Percentiles rank a stretch among this genome's conserved stretches.
phyloP scores from a whole-genome alignment of 2,329 filamentous ascomycete genomes.

The Alternaria gaisen region DNA sequence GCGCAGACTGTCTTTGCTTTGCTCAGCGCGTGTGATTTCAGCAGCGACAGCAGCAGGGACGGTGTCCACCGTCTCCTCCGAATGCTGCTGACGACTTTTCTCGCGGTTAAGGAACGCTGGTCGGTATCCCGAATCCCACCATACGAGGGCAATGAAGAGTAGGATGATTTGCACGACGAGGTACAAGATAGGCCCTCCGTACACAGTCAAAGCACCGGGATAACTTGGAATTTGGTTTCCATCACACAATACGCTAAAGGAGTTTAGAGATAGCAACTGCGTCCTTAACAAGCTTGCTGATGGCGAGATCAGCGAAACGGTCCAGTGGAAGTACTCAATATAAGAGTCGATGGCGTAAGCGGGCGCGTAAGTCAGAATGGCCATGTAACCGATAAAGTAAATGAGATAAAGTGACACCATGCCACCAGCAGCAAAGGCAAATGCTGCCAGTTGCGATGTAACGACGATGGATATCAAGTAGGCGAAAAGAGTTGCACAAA shows the following conservation, averaged over 20 bases:
- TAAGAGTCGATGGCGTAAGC: slow-evolving; percentile 72
- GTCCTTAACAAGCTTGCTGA: slow-evolving; percentile 78
- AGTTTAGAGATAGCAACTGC: slow-evolving; percentile 79
- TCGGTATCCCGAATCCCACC: slow-evolving; percentile 76
- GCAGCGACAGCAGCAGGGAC: slow-evolving; percentile 67
- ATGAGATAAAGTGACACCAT: slow-evolving; percentile 67
- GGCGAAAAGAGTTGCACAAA: slow-evolving; percentile 77
- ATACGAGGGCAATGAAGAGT: slow-evolving; percentile 77
- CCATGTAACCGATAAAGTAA: slow-evolving; percentile 59
- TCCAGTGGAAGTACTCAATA: slow-evolving; percentile 76
- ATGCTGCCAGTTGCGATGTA: slow-evolving; percentile 81
- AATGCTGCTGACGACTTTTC: slow-evolving; percentile 50
- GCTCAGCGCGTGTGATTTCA: slow-evolving; percentile 71
- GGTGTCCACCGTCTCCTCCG: slow-evolving; percentile 55
- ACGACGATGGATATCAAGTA: slow-evolving; percentile 86
- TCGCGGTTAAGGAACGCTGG: slow-evolving; percentile 62
- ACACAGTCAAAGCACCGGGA: slow-evolving; percentile 75
- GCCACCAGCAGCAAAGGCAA: slow-evolving; percentile 80
- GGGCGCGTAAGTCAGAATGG: slow-evolving; percentile 77
- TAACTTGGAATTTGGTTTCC: slow-evolving; percentile 70
- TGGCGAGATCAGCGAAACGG: slow-evolving; percentile 76
- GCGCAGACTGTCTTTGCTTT: slow-evolving; percentile 73
- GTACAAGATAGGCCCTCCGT: slow-evolving; percentile 86
- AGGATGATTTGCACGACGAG: slow-evolving; percentile 76
- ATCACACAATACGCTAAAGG: slow-evolving; percentile 80